Base-by-base conservation (phyloP, 768 basidiomycete species). In the Rhizopogon vinicolor region DNA sequence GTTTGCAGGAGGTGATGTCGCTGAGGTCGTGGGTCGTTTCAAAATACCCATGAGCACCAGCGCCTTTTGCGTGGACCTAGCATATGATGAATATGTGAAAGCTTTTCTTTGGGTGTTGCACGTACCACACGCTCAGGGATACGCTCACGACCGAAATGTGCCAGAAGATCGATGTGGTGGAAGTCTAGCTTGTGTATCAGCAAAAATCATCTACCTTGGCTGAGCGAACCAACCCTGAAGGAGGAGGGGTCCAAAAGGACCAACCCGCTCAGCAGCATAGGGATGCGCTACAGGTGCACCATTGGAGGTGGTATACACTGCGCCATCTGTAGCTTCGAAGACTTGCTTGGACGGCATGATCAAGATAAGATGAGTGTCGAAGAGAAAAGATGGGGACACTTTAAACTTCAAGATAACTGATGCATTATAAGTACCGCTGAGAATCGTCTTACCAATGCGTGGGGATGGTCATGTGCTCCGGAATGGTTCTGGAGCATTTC, bases 141-240 rank as follows among this genome's bases (percentile, higher is more conserved):
- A 68, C 96, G 89, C 73, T 97, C 94, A 57, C 91, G 86, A 70
- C 92, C 91, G 64, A 95, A 94, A 76, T 96, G 94, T 14, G 91
- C 86, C 58, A 98, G 84, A 48, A 89, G 77, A 73, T 93, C 92
- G 66, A 95, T 87, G 72, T 90, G 85, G 71, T 91, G 87, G 76
- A 92, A 93, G 69, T 93, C 91, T 89, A 57, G 53, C n/a, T 39
- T 29, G 18, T 53, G 42, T 54, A 60, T 66, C 41, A 70, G 56
- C 29, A 52, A 54, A 19, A 57, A 14, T 22, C 18, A 43, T 39
- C n/a, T 50, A 40, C 41, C 12, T 19, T 16, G 29, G 18, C 16
- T 22, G 53, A 5, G 18, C 28, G 41, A 54, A 71, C 76, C 25
- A 53, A 88, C 89, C 93, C 74, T 96, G 93, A 42, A 97, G 78